These are phyloP conservation scores for Pistacia integerrima DNA, from an alignment of 345 rosid genomes.

Conservation along the genomic window DNA sequence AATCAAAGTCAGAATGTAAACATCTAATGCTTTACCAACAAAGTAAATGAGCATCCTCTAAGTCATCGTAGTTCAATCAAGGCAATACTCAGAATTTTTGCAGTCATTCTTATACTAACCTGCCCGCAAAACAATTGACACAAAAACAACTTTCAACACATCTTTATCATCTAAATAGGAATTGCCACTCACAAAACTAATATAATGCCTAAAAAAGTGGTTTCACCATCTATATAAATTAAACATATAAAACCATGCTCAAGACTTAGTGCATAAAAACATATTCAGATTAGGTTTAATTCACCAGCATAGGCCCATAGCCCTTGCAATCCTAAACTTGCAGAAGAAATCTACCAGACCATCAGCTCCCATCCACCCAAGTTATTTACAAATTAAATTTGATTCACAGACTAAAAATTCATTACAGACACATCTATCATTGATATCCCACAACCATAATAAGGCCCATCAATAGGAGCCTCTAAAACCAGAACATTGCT, in stretches of 20 bases:
- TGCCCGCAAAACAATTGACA: background rate
- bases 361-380: background rate
- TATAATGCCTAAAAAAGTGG: background rate
- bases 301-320: background rate
- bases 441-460: background rate
- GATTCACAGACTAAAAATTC: background rate
- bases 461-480: background rate
- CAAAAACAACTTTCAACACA: background rate
- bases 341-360: background rate
- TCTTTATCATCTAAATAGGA: background rate
- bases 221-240: background rate
- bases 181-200: background rate
- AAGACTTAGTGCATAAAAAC: background rate
- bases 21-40: background rate
- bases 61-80: background rate
- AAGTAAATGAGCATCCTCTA: background rate
- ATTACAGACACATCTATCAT: background rate
- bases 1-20: background rate
- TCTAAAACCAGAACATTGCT: constrained; percentile 6
- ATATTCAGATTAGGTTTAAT: background rate
- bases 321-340: background rate
- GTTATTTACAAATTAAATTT: background rate
- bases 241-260: background rate
- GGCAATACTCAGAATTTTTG: background rate
- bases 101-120: background rate